Evolutionary conservation across 176 grass and related monocot genomes (phyloP).

Genomic region (Eleusine coracana): DNA sequence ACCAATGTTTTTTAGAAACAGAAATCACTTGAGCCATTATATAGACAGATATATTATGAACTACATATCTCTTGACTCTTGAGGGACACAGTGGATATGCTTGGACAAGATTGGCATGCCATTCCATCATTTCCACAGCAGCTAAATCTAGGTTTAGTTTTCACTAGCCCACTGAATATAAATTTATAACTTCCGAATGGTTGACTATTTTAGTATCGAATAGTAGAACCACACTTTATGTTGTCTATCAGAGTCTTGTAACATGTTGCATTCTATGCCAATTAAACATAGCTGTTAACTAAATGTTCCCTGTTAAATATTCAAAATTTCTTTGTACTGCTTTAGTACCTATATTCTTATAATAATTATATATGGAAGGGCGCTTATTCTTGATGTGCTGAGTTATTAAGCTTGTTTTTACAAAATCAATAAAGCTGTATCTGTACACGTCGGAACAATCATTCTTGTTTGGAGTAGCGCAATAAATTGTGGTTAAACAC

Average conservation of each 20-base stretch:
- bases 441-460: background rate
- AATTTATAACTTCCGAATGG: background rate
- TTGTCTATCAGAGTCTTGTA: background rate
- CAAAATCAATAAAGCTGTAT: background rate
- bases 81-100: background rate
- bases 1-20: background rate
- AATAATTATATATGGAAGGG: background rate
- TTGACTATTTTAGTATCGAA: background rate
- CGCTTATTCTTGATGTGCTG: background rate
- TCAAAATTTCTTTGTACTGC: background rate
- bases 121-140: background rate
- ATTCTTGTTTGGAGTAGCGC: slow-evolving; percentile 1
- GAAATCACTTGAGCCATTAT: background rate
- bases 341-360: background rate
- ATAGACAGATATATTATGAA: background rate
- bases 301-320: background rate
- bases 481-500: background rate
- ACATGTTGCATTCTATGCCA: background rate
- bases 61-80: background rate
- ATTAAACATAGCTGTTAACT: background rate
- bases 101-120: background rate
- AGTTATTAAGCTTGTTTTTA: background rate
- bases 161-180: background rate
- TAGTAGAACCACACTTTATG: background rate
- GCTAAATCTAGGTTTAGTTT: background rate